Evolutionary conservation across 345 rosid genomes (phyloP).

Genomic region (Clausena lansium): DNA sequence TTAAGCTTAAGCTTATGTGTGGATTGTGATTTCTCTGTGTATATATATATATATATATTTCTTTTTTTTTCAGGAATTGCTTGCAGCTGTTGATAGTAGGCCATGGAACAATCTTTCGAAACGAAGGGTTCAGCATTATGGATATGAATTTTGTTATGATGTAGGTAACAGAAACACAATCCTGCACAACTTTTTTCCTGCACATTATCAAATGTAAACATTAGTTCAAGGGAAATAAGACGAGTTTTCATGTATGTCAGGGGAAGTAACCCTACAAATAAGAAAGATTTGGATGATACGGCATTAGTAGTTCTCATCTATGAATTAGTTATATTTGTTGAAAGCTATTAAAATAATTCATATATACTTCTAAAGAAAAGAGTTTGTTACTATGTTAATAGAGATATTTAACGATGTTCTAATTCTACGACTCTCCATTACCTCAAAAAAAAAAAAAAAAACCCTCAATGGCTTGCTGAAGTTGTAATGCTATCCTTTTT

Average conservation of each 20-base stretch:
- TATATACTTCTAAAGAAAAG: neutral
- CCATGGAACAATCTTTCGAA: constrained; percentile 82
- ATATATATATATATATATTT: too few species aligned
- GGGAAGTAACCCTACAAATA: neutral
- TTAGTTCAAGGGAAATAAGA: neutral
- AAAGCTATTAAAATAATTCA: neutral
- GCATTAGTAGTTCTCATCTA: neutral
- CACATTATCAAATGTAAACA: neutral
- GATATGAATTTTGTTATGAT: constrained; percentile 82
- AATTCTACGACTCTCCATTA: neutral
- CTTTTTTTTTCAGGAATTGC: constrained; percentile 53
- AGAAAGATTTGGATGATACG: neutral
- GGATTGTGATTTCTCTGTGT: neutral
- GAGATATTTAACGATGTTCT: neutral
- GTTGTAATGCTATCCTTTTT: neutral
- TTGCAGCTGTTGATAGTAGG: constrained; percentile 70
- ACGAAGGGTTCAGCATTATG: constrained; percentile 94
- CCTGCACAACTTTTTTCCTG: neutral
- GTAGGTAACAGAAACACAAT: constrained; percentile 34
- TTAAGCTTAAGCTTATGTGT: neutral
- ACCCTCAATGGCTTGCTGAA: neutral
- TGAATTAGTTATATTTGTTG: neutral
- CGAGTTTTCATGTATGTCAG: too few species aligned
- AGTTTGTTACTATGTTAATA: neutral
- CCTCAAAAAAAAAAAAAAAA: neutral